These are phyloP conservation scores for Tetrapisispora namnaoensis DNA, from an alignment of 805 yeast species.

Conservation along the genomic window DNA sequence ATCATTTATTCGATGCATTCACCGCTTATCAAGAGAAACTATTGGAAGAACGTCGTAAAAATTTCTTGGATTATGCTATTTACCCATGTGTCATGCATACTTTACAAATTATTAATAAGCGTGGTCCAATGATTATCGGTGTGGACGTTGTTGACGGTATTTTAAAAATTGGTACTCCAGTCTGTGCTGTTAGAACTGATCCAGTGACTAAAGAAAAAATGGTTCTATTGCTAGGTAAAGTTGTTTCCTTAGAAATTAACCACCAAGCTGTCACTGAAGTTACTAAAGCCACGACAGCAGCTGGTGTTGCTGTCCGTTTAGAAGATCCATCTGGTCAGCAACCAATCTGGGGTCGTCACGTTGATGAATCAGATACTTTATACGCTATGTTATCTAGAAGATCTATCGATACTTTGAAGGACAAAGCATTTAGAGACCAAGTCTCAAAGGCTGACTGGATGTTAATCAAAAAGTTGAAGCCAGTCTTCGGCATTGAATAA, in stretches of 20 bases:
- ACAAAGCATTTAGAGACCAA: slow-evolving; percentile 91
- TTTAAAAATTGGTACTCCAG: slow-evolving; percentile 86
- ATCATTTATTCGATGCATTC: slow-evolving; percentile 91
- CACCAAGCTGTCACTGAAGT: slow-evolving; percentile 74
- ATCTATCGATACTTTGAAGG: slow-evolving; percentile 94
- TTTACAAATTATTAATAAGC: slow-evolving; percentile 91
- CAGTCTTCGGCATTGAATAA: slow-evolving; percentile 67
- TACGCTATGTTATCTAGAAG: slow-evolving; percentile 86
- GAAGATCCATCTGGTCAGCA: slow-evolving; percentile 87
- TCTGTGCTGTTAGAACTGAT: slow-evolving; percentile 83
- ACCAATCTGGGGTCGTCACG: slow-evolving; percentile 99
- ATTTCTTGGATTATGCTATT: slow-evolving; percentile 77
- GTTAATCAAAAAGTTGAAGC: slow-evolving; percentile 77
- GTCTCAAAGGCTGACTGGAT: slow-evolving; percentile 96
- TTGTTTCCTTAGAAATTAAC: slow-evolving; percentile 88
- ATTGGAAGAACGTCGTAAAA: slow-evolving; percentile 83
- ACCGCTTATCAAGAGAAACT: slow-evolving; percentile 84
- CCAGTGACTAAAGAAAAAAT: slow-evolving; percentile 71
- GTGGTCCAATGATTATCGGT: slow-evolving; percentile 99
- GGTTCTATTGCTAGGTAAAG: slow-evolving; percentile 70
- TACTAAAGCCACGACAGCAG: slow-evolving; percentile 90
- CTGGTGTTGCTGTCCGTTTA: slow-evolving; percentile 97
- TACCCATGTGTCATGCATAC: slow-evolving; percentile 95
- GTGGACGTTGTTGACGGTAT: slow-evolving; percentile 93
- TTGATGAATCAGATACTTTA: slow-evolving; percentile 82